These are phyloP conservation scores for Cercospora brassicicola DNA, from an alignment of 2,329 filamentous ascomycete genomes.

Conservation along the genomic window DNA sequence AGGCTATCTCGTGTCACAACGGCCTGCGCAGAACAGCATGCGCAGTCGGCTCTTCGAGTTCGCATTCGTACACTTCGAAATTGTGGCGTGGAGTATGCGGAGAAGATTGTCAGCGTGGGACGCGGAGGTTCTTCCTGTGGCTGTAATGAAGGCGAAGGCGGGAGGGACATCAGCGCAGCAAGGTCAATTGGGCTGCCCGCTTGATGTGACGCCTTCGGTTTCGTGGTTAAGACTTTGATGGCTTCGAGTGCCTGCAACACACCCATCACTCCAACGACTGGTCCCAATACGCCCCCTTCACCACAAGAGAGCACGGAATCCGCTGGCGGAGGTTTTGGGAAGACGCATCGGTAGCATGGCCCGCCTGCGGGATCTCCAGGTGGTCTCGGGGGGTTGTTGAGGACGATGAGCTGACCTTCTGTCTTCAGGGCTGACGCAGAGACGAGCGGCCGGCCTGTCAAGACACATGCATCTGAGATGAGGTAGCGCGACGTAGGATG, in stretches of 20 bases:
- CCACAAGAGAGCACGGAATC: constrained; percentile 82
- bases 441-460: constrained; percentile 75
- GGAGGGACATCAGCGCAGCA: constrained; percentile 20
- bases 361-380: constrained; percentile 62
- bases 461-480: constrained; percentile 83
- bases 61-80: constrained; percentile 79
- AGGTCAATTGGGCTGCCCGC: constrained; percentile 10
- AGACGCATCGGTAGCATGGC: constrained; percentile 92
- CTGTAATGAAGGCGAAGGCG: constrained; percentile 24
- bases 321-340: constrained; percentile 80
- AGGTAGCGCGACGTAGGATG: constrained; percentile 89
- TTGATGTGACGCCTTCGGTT: constrained; percentile 26
- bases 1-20: constrained; percentile 65
- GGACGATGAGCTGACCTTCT: constrained; percentile 84
- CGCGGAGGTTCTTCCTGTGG: constrained; percentile 30
- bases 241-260: constrained; percentile 87
- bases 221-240: constrained; percentile 72
- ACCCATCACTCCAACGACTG: constrained; percentile 91
- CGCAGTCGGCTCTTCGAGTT: constrained; percentile 66
- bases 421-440: constrained; percentile 86
- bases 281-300: constrained; percentile 88
- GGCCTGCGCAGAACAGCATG: constrained; percentile 68
- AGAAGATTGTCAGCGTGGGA: constrained; percentile 55
- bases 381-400: constrained; percentile 74
- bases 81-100: constrained; percentile 52